Evolutionary conservation across 2,329 filamentous ascomycete species (phyloP).

Genomic region (Penicillium glabrum): DNA sequence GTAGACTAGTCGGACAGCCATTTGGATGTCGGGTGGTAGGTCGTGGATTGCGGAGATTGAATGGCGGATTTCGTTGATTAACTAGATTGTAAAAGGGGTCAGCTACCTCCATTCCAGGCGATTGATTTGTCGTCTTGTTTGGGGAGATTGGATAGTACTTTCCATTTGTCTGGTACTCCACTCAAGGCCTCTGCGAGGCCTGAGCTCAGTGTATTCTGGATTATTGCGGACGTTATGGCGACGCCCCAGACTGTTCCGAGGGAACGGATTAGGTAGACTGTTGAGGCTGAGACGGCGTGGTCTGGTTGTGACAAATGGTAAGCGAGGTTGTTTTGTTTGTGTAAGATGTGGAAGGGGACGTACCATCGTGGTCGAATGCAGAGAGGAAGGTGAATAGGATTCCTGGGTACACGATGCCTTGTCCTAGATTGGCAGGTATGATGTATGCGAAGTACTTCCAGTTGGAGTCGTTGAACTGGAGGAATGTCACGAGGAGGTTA

Average conservation of each 20-base stretch:
- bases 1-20: slow-evolving; percentile 58
- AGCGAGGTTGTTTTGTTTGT: background rate
- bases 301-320: slow-evolving; percentile 42
- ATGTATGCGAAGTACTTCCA: slow-evolving; percentile 50
- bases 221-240: slow-evolving; percentile 61
- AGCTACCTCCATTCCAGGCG: slow-evolving; percentile 19
- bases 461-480: slow-evolving; percentile 42
- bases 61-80: slow-evolving; percentile 63
- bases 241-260: slow-evolving; percentile 66
- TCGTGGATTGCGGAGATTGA: slow-evolving; percentile 57
- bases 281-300: slow-evolving; percentile 63
- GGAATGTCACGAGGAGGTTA: slow-evolving; percentile 41
- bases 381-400: slow-evolving; percentile 63
- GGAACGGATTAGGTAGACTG: slow-evolving; percentile 63
- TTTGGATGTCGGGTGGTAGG: slow-evolving; percentile 58
- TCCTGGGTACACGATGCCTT: slow-evolving; percentile 48
- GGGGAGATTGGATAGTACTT: slow-evolving; percentile 46
- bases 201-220: slow-evolving; percentile 61
- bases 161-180: slow-evolving; percentile 58
- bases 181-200: slow-evolving; percentile 55
- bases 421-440: slow-evolving; percentile 48
- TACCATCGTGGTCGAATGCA: slow-evolving; percentile 62
- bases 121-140: background rate
- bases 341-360: background rate
- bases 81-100: slow-evolving; percentile 39